Evolutionary conservation across 2,329 filamentous ascomycete genomes (phyloP).

Genomic region (Pseudogymnoascus sp.): DNA sequence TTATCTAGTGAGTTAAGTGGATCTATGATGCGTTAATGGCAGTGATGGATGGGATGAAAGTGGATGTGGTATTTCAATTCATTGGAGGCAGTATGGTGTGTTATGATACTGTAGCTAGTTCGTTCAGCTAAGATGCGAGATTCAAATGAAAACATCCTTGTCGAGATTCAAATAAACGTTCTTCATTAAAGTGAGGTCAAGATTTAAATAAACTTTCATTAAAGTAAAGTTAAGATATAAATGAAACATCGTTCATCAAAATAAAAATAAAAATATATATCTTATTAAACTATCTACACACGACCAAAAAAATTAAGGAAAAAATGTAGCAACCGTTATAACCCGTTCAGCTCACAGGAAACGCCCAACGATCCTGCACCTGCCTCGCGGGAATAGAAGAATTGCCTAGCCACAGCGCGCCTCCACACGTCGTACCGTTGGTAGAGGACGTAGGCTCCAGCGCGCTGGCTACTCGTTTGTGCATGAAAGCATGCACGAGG

Average conservation of each 20-base stretch:
- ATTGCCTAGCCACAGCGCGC: background rate
- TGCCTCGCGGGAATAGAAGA: background rate
- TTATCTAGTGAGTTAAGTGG: background rate
- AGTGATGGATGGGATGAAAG: background rate
- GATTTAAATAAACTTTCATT: too few species aligned
- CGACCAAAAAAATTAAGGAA: background rate
- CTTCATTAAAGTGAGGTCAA: background rate
- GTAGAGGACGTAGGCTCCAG: background rate
- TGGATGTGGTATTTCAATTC: background rate
- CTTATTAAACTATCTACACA: background rate
- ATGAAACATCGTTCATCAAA: too few species aligned
- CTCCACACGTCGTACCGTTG: background rate
- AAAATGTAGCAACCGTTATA: slow-evolving; percentile 1
- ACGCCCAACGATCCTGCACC: background rate
- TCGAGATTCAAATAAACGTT: too few species aligned
- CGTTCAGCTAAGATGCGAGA: background rate
- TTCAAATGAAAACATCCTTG: background rate
- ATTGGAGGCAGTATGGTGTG: background rate
- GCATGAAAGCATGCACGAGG: slow-evolving; percentile 9
- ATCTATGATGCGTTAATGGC: background rate
- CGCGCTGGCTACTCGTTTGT: background rate
- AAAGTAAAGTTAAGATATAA: too few species aligned
- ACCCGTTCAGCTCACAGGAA: background rate
- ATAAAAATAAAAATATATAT: too few species aligned
- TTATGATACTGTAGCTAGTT: background rate